phyloP scores from a whole-genome alignment of 2,329 filamentous ascomycete genomes.

The Alternaria longipes region DNA sequence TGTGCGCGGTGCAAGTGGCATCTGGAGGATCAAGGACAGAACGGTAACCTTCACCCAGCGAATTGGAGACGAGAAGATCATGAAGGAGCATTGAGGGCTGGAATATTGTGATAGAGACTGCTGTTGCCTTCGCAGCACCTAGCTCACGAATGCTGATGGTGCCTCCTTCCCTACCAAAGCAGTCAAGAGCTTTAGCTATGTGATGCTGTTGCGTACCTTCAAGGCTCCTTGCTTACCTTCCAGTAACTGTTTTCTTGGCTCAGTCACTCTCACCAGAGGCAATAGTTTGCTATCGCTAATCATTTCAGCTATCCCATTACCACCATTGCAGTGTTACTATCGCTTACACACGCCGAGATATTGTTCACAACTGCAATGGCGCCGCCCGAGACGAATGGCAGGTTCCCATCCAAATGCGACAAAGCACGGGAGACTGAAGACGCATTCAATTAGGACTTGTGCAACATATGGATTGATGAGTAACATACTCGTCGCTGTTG shows the following conservation, averaged over 20 bases:
- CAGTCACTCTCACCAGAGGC: neutral
- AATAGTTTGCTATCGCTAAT: neutral
- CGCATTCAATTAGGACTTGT: constrained; percentile 10
- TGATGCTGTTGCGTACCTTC: neutral
- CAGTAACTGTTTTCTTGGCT: neutral
- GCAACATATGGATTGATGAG: constrained; percentile 19
- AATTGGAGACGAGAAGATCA: constrained; percentile 48
- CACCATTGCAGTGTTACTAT: constrained; percentile 1
- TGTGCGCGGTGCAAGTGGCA: constrained; percentile 50
- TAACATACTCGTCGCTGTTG: neutral
- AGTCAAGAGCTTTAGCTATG: neutral
- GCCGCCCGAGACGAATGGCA: neutral
- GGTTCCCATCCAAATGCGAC: neutral
- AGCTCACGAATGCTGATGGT: neutral
- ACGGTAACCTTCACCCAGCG: constrained; percentile 51
- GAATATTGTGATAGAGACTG: neutral
- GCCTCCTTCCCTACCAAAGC: constrained; percentile 3
- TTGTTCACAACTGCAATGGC: neutral
- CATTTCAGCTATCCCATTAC: neutral
- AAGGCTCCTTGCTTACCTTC: neutral
- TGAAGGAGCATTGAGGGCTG: constrained; percentile 40
- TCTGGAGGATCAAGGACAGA: constrained; percentile 52
- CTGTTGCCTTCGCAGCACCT: neutral
- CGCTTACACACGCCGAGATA: constrained; percentile 1
- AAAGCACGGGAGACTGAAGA: constrained; percentile 14